These are phyloP conservation scores for Sordaria brevicollis DNA, from an alignment of 495 filamentous ascomycete genomes.

Conservation along the genomic window DNA sequence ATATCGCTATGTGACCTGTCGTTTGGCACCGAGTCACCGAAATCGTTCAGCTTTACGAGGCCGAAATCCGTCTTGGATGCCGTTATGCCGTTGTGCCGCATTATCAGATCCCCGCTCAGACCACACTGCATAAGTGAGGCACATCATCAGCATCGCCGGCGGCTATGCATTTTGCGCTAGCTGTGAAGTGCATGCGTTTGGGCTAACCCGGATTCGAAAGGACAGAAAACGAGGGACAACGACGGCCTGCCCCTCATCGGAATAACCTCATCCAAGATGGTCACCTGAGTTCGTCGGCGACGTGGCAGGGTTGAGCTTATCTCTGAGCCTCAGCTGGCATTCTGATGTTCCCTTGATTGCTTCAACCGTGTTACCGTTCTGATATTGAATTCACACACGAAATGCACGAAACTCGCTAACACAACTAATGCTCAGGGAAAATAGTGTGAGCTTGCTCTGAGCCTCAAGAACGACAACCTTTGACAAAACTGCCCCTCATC, in stretches of 20 bases:
- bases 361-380: not conserved
- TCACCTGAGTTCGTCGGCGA: not conserved
- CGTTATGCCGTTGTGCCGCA: not conserved
- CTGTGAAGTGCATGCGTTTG: not conserved
- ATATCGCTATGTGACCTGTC: not conserved
- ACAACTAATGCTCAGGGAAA: no score
- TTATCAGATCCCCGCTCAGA: not conserved
- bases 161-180: not conserved
- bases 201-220: not conserved
- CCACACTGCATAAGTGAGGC: not conserved
- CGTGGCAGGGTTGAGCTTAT: not conserved
- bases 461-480: no score
- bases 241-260: not conserved
- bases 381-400: not conserved
- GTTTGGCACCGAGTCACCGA: not conserved
- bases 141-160: not conserved
- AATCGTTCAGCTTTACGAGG: not conserved
- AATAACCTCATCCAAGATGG: not conserved
- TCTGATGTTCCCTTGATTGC: not conserved
- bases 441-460: no score
- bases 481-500: no score
- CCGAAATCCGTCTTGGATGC: not conserved
- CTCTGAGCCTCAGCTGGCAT: not conserved
- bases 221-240: not conserved
- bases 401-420: no score